Evolutionary conservation across 2,329 filamentous ascomycete genomes (phyloP), one percentile per base, ranked within the genome.

Genomic region (Raffaelea arxii): DNA sequence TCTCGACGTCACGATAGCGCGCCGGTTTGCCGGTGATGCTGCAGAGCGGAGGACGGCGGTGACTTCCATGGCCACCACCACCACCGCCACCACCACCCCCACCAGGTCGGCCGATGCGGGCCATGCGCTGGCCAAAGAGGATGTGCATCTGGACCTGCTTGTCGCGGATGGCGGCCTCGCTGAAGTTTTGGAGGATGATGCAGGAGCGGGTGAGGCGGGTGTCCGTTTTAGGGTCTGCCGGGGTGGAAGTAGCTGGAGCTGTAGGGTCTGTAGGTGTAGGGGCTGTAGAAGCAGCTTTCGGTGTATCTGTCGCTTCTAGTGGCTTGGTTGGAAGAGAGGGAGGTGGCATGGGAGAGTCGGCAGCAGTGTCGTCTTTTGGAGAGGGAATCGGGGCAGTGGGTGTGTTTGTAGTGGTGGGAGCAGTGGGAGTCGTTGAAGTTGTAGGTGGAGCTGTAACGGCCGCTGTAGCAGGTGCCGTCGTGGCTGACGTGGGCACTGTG

Each of bases 1-100:
- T 97, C 54, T 78, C 76, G 0, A 89, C 87, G 62, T 98, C 92
- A 22, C 82, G 78, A 63, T 94, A 97, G 46, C 80, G 80, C 12
- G 91, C 92, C 4, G 82, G 78, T 45, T 82, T 77, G 57, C 83
- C 84, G 1, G 88, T 96, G 59, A 97, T 90, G 42, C 82, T 83
- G 62, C 92, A 98, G 25, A 82, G 69, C 16, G 75, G 67, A n/a
- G n/a, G n/a, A n/a, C n/a, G n/a, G n/a, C n/a, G n/a, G n/a, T n/a
- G n/a, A n/a, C n/a, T n/a, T n/a, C n/a, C n/a, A n/a, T n/a, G n/a
- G n/a, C n/a, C n/a, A 9, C 32, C 32, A 18, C 32, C 32, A 12
- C 19, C 19, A 6, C 14, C 14, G 14, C 14, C 14, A 12, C 14
- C 14, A 12, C 19, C 19, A 18, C 32, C 32, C n/a, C n/a, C n/a